Percentiles rank a stretch among this genome's conserved stretches.
phyloP scores from a whole-genome alignment of 2,329 filamentous ascomycete species.

The Fusarium tuaranense region DNA sequence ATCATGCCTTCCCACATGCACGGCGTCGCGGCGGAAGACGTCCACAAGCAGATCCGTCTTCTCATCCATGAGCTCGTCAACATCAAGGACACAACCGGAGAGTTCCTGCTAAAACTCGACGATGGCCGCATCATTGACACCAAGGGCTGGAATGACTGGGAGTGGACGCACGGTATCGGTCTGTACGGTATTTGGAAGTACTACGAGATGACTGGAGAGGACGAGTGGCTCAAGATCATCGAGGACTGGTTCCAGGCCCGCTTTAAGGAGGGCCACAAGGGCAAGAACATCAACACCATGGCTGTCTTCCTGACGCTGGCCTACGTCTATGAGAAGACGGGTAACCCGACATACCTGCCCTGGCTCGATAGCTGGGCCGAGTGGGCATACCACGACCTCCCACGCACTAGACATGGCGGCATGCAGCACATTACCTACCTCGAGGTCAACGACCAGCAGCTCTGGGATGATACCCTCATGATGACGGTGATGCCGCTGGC shows the following conservation, averaged over 20 bases:
- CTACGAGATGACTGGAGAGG: constrained; percentile 76
- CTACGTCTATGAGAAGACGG: constrained; percentile 80
- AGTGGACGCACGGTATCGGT: constrained; percentile 85
- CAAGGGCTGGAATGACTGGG: constrained; percentile 87
- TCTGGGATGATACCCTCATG: constrained; percentile 91
- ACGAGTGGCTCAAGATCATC: constrained; percentile 72
- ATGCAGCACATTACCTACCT: constrained; percentile 84
- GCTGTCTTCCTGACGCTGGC: constrained; percentile 81
- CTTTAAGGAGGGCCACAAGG: constrained; percentile 77
- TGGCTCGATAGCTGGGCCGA: constrained; percentile 87
- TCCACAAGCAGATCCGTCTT: constrained; percentile 69
- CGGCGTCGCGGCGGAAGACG: constrained; percentile 59
- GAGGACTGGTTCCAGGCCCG: constrained; percentile 79
- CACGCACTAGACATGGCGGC: constrained; percentile 75
- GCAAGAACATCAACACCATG: constrained; percentile 91
- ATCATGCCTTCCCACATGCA: constrained; percentile 52
- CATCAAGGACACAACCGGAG: constrained; percentile 80
- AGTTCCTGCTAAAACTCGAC: constrained; percentile 77
- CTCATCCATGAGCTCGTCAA: constrained; percentile 81
- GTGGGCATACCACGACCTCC: constrained; percentile 83
- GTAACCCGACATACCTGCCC: constrained; percentile 75
- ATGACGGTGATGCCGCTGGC: constrained; percentile 86
- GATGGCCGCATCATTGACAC: constrained; percentile 85
- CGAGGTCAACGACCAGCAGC: constrained; percentile 76
- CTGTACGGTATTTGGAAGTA: constrained; percentile 88